phyloP scores from a whole-genome alignment of 345 rosid species.

The Corchorus capsularis region DNA sequence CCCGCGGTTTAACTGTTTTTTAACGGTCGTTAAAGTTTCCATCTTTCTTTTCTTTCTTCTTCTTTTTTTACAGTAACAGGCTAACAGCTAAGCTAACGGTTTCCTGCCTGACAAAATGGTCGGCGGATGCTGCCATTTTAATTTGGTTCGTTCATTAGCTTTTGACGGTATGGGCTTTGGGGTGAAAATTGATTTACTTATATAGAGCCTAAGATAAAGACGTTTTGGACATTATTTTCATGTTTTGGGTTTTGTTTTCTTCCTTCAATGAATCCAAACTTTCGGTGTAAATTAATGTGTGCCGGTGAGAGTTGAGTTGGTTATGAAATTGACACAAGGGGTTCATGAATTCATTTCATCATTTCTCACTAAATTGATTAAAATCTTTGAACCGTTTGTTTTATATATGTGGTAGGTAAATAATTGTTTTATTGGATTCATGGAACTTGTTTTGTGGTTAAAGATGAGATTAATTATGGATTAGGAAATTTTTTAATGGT shows the following conservation, averaged over 20 bases:
- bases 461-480: not conserved
- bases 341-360: no score
- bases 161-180: not conserved
- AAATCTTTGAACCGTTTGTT: not conserved
- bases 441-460: not conserved
- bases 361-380: no score
- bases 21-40: not conserved
- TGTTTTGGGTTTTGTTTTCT: not conserved
- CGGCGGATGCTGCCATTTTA: not conserved
- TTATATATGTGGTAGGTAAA: not conserved
- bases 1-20: not conserved
- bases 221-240: not conserved
- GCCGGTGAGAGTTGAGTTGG: not conserved
- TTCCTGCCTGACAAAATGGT: not conserved
- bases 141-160: not conserved
- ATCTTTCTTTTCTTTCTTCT: no score
- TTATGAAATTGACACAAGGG: not conserved
- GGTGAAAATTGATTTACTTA: not conserved
- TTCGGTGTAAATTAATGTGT: not conserved
- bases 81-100: not conserved
- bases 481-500: no score
- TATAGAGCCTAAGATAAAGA: not conserved
- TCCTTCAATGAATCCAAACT: not conserved
- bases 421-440: not conserved
- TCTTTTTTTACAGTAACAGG: no score